These are phyloP conservation scores for Chaetomium tenue DNA, from an alignment of 495 filamentous ascomycete species.

Conservation along the genomic window DNA sequence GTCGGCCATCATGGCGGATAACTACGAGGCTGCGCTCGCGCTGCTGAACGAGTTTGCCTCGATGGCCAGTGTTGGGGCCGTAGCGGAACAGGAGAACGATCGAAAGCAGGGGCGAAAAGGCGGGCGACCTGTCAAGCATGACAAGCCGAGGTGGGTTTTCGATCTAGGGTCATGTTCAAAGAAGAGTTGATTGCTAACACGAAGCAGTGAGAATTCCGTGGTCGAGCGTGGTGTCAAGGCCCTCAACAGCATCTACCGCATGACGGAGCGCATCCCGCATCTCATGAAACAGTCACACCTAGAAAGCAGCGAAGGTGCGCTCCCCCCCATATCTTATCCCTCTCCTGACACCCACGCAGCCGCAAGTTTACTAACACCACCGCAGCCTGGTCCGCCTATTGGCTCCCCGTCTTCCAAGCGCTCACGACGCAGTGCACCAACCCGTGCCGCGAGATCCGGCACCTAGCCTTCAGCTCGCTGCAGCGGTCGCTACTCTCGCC, in stretches of 20 bases:
- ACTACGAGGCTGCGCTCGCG: slow-evolving; percentile 81
- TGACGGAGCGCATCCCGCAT: slow-evolving; percentile 75
- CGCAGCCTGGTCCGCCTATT: slow-evolving; percentile 93
- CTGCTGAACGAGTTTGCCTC: slow-evolving; percentile 88
- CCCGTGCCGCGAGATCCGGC: slow-evolving; percentile 88
- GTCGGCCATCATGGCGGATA: slow-evolving; percentile 85
- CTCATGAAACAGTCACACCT: slow-evolving; percentile 92
- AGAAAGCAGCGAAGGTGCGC: slow-evolving; percentile 75
- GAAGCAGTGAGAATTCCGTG: slow-evolving; percentile 62
- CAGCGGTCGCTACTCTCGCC: slow-evolving; percentile 80
- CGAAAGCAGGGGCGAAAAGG: slow-evolving; percentile 51
- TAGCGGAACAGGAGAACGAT: slow-evolving; percentile 77
- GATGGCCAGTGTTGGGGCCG: slow-evolving; percentile 76
- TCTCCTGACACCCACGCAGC: slow-evolving; percentile 18
- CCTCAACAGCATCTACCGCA: slow-evolving; percentile 71
- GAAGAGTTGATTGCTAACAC: slow-evolving; percentile 23
- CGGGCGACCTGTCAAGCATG: slow-evolving; percentile 50
- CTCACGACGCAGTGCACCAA: slow-evolving; percentile 89
- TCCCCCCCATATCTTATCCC: background rate
- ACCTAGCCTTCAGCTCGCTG: slow-evolving; percentile 81
- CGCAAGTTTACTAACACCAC: background rate
- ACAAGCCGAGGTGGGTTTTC: slow-evolving; percentile 56
- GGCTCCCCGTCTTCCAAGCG: slow-evolving; percentile 89
- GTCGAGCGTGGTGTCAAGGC: slow-evolving; percentile 79
- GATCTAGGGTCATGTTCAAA: background rate